Conservation (phyloP, 805 yeast species). For the Torulaspora delbrueckii region DNA sequence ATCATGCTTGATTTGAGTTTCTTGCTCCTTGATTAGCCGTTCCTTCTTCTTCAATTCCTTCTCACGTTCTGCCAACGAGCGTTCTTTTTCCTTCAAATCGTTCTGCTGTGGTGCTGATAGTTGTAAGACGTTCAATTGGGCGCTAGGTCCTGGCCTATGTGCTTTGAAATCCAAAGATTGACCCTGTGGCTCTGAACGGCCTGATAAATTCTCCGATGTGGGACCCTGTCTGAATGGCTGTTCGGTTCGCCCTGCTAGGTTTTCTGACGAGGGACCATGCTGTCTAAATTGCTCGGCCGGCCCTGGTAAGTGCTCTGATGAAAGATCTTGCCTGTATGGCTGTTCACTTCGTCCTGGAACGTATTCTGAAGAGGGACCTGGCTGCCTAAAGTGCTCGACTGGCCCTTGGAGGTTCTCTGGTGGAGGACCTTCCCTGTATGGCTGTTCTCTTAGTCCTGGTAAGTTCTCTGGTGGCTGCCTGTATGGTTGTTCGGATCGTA, state of each 20-base stretch:
- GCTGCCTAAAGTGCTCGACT: not conserved
- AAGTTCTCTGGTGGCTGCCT: not conserved
- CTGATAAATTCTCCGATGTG: not conserved
- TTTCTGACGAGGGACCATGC: not conserved
- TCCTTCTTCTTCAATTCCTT: conserved; percentile 12
- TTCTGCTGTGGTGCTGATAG: conserved; percentile 27
- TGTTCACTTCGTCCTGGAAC: not conserved
- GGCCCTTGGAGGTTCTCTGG: not conserved
- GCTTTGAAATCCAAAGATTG: not conserved
- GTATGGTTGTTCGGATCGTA: not conserved
- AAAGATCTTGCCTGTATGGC: not conserved
- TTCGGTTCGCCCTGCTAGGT: not conserved
- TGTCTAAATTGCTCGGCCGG: not conserved
- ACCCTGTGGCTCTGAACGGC: not conserved
- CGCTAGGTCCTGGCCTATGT: not conserved
- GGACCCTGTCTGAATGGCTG: not conserved
- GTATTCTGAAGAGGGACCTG: not conserved
- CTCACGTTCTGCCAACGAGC: conserved; percentile 11
- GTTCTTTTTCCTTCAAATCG: conserved; percentile 17
- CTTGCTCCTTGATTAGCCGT: conserved; percentile 9
- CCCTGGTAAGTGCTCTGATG: not conserved
- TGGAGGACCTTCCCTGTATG: not conserved
- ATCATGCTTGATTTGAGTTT: conserved; percentile 6
- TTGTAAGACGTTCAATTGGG: conserved; percentile 23
- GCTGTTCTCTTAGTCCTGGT: not conserved